A percentile compares a stretch with the other conserved stretches of the same genome.
These are phyloP conservation scores for Ustilago vetiveriae DNA, from an alignment of 1,284 basidiomycete genomes.

Conservation along the genomic window DNA sequence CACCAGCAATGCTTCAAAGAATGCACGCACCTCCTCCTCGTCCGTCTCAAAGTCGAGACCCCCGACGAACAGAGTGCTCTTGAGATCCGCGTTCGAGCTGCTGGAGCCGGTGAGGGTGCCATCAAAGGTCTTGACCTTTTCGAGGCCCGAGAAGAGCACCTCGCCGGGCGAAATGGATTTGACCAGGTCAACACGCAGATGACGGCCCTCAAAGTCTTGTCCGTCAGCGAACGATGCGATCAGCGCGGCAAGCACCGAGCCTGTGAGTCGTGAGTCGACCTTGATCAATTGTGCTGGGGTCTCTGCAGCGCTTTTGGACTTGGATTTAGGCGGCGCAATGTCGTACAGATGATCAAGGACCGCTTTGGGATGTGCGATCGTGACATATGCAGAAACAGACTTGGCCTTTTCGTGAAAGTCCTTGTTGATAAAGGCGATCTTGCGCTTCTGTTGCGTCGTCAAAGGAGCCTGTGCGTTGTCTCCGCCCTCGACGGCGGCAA, in stretches of 20 bases:
- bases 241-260: conserved; percentile 74
- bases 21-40: conserved; percentile 86
- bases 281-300: conserved; percentile 4
- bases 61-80: conserved; percentile 86
- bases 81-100: conserved; percentile 67
- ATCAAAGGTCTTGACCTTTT: conserved; percentile 52
- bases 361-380: conserved; percentile 49
- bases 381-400: conserved; percentile 63
- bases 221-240: conserved; percentile 77
- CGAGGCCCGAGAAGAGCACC: conserved; percentile 58
- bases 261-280: conserved; percentile 49
- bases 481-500: conserved; percentile 64
- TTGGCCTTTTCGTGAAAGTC: conserved; percentile 70
- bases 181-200: conserved; percentile 63
- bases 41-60: conserved; percentile 90
- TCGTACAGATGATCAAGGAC: conserved; percentile 38
- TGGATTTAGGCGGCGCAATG: conserved; percentile 27
- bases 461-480: conserved; percentile 71
- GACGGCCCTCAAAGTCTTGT: conserved; percentile 76
- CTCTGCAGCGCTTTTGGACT: conserved; percentile 21
- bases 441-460: conserved; percentile 87
- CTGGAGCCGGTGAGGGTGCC: conserved; percentile 40
- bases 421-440: conserved; percentile 90
- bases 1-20: conserved; percentile 82
- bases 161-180: conserved; percentile 50